Percentiles rank a stretch among this genome's conserved stretches.
Conservation (phyloP, 2,329 filamentous ascomycete species). For the Fonsecaea nubica region DNA sequence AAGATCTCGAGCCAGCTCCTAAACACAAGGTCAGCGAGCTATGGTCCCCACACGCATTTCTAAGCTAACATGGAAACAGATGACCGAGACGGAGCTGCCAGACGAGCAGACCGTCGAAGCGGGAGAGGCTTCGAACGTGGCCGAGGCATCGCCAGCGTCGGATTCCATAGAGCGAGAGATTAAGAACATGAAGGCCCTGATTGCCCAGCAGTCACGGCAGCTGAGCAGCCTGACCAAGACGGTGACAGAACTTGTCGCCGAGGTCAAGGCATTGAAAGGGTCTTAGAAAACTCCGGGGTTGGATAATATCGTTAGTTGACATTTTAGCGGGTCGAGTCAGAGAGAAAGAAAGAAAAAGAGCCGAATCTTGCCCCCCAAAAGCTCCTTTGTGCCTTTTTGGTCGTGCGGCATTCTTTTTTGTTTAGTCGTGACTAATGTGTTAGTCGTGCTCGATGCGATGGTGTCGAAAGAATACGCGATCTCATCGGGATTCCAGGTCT, state of each 20-base stretch:
- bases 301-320: conserved; percentile 23
- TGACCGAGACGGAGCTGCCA: conserved; percentile 20
- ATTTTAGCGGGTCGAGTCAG: conserved; percentile 13
- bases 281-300: conserved; percentile 17
- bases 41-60: not conserved
- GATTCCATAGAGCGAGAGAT: conserved; percentile 38
- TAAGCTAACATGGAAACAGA: conserved; percentile 19
- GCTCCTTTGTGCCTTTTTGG: not conserved
- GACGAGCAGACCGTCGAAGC: conserved; percentile 20
- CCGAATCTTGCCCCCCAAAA: conserved; percentile 28
- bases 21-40: conserved; percentile 23
- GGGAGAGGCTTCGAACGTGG: conserved; percentile 15
- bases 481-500: too few species aligned
- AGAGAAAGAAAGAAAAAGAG: not conserved
- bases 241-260: conserved; percentile 38
- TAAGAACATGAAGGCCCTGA: conserved; percentile 39
- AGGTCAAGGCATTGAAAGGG: conserved; percentile 38
- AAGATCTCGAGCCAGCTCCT: conserved; percentile 20
- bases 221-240: conserved; percentile 38
- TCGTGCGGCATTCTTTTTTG: not conserved
- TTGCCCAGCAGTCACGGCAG: conserved; percentile 41
- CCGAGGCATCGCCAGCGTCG: conserved; percentile 2
- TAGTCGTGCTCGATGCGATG: not conserved
- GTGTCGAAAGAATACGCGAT: not conserved
- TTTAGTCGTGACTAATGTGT: not conserved